phyloP scores from a whole-genome alignment of 1,284 basidiomycete genomes.

The Lignosus rhinocerotis region DNA sequence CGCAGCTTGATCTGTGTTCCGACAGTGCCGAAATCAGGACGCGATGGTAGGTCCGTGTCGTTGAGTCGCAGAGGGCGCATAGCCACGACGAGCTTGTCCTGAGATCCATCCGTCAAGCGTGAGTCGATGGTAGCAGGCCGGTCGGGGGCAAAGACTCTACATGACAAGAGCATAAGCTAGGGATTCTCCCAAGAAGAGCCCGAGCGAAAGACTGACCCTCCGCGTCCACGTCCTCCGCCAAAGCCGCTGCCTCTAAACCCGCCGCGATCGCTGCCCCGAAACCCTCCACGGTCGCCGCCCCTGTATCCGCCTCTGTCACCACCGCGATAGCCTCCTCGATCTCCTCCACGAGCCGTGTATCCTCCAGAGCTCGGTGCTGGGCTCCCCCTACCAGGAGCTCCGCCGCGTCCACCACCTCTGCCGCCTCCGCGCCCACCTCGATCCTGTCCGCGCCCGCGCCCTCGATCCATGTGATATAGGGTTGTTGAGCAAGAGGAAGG shows the following conservation, averaged over 20 bases:
- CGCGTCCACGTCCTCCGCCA: slow-evolving; percentile 37
- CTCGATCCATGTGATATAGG: slow-evolving; percentile 19
- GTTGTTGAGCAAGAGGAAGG: neutral
- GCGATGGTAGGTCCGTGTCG: slow-evolving; percentile 56
- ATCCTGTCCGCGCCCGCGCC: slow-evolving; percentile 28
- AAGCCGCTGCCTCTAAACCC: slow-evolving; percentile 33
- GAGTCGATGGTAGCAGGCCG: slow-evolving; percentile 53
- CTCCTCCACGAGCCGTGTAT: slow-evolving; percentile 15
- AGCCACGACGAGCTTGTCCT: slow-evolving; percentile 54
- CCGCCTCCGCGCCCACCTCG: slow-evolving; percentile 24
- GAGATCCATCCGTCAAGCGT: slow-evolving; percentile 57
- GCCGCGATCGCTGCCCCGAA: slow-evolving; percentile 37
- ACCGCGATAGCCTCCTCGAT: slow-evolving; percentile 25
- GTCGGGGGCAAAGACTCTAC: slow-evolving; percentile 54
- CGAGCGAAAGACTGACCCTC: slow-evolving; percentile 45
- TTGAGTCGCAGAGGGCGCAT: slow-evolving; percentile 46
- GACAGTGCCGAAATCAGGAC: slow-evolving; percentile 65
- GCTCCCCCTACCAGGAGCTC: slow-evolving; percentile 12
- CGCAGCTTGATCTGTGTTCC: slow-evolving; percentile 65
- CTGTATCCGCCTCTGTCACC: slow-evolving; percentile 31
- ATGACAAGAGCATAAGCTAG: neutral
- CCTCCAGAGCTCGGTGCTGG: slow-evolving; percentile 10
- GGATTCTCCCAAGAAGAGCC: neutral
- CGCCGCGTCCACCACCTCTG: slow-evolving; percentile 15
- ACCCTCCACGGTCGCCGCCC: slow-evolving; percentile 31